Evolutionary conservation across 208 protist genomes (phyloP), one percentile per base, ranked within the genome.

Genomic region (Trypanosoma congolense): DNA sequence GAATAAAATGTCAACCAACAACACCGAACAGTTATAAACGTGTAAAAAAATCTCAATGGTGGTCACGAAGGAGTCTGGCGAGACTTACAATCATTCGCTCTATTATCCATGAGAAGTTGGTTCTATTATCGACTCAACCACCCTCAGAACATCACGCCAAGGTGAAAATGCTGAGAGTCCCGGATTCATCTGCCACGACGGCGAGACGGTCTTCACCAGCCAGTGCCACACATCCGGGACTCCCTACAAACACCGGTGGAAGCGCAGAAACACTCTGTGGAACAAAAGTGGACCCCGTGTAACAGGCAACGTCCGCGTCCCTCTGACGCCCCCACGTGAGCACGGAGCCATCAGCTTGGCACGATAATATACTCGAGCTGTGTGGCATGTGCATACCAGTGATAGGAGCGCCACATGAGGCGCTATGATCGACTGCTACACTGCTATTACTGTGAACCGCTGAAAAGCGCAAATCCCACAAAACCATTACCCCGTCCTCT

Each of bases 301-400:
- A 73, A 58, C 4, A 64, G 45, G 29, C 60, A 70, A 29, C n/a
- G 46, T 0, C 50, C 21, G 14, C 56, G 19, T 16, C 55, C 59
- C 4, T 25, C 33, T 40, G 33, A 38, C 47, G 50, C 51, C 38
- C 49, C 79, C 79, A 87, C 56, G 69, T 47, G 35, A 75, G 63
- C 25, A 87, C 65, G 21, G 54, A 62, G 12, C 80, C 80, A 44
- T 80, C 70, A 10, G 75, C 64, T 43, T 74, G 73, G 41, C 75
- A 83, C n/a, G 73, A 75, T 21, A 87, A 44, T 24, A 87, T 60
- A 35, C 56, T 70, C 2, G 73, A 77, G 29, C 58, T 61, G 28
- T 83, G 71, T 31, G 80, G 80, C 57, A 78, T 78, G 62, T 82
- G 67, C 31, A 87, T 33, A 26, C 80, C 80, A 12, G 56, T 75